Conservation (phyloP, 2,329 filamentous ascomycete species). For the Anisogramma anomala region DNA sequence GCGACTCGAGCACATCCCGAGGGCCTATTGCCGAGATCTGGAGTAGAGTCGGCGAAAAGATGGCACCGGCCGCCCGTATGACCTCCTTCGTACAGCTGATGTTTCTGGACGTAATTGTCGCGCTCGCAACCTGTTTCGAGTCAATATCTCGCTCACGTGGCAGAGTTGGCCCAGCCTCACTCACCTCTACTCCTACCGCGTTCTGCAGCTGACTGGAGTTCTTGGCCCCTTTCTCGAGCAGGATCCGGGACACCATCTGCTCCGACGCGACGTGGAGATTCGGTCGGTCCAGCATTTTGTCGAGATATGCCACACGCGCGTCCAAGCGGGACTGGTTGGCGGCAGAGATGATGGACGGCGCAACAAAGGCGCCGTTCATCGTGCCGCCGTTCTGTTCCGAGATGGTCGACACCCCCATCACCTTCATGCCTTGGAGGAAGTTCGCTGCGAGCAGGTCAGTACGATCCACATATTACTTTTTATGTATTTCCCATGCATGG, state of each 20-base stretch:
- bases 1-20: conserved; percentile 17
- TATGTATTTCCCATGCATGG: not conserved
- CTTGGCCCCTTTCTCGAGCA: conserved; percentile 16
- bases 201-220: conserved; percentile 8
- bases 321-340: conserved; percentile 30
- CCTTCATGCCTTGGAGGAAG: conserved; percentile 26
- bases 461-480: not conserved
- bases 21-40: conserved; percentile 26
- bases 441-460: conserved; percentile 21
- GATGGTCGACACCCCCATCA: conserved; percentile 26
- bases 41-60: conserved; percentile 22
- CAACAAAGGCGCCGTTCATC: conserved; percentile 25
- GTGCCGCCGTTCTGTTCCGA: conserved; percentile 28
- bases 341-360: conserved; percentile 27
- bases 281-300: conserved; percentile 24
- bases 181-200: conserved; percentile 29
- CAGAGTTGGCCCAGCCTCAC: not conserved
- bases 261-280: conserved; percentile 30
- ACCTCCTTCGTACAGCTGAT: conserved; percentile 22
- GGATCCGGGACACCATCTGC: conserved; percentile 28
- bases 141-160: not conserved
- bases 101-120: conserved; percentile 15
- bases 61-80: conserved; percentile 22
- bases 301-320: conserved; percentile 29
- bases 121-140: conserved; percentile 20